Conservation (phyloP, 192 early-diverging fungal genomes). For the Pilobolus umbonatus region DNA sequence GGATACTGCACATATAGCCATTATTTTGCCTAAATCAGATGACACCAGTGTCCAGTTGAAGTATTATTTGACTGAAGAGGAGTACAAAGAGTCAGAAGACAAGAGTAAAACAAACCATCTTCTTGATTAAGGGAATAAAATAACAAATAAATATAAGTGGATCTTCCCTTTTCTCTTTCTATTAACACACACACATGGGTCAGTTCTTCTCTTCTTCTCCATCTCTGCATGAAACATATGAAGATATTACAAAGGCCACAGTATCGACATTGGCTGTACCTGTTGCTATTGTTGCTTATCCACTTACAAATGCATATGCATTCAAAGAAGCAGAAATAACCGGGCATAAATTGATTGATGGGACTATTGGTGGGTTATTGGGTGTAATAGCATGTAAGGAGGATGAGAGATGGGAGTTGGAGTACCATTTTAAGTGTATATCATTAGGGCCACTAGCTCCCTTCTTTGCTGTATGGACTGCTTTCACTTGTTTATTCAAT, state of each 20-base stretch:
- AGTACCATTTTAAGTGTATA: not conserved
- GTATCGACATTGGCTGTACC: slow-evolving; percentile 31
- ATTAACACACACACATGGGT: not conserved
- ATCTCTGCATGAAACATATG: not conserved
- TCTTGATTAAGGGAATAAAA: not conserved
- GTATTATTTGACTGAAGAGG: slow-evolving; percentile 6
- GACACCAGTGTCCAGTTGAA: slow-evolving; percentile 8
- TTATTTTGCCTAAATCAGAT: slow-evolving; percentile 8
- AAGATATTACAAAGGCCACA: slow-evolving; percentile 29
- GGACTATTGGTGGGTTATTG: slow-evolving; percentile 29
- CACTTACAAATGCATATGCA: slow-evolving; percentile 27
- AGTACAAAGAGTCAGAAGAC: not conserved
- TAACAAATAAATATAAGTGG: not conserved
- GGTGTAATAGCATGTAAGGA: slow-evolving; percentile 35
- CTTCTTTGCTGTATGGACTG: slow-evolving; percentile 28
- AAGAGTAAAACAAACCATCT: not conserved
- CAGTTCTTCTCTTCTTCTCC: slow-evolving; percentile 1
- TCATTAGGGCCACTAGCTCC: slow-evolving; percentile 23
- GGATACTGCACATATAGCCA: slow-evolving; percentile 13
- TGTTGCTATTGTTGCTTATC: slow-evolving; percentile 32
- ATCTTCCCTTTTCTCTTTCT: not conserved
- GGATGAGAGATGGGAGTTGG: not conserved
- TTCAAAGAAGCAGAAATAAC: slow-evolving; percentile 30
- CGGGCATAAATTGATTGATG: slow-evolving; percentile 21
- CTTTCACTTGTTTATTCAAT: too few relatives aligned